Conservation (phyloP, 2,329 filamentous ascomycete species). For the Boeremia exigua region DNA sequence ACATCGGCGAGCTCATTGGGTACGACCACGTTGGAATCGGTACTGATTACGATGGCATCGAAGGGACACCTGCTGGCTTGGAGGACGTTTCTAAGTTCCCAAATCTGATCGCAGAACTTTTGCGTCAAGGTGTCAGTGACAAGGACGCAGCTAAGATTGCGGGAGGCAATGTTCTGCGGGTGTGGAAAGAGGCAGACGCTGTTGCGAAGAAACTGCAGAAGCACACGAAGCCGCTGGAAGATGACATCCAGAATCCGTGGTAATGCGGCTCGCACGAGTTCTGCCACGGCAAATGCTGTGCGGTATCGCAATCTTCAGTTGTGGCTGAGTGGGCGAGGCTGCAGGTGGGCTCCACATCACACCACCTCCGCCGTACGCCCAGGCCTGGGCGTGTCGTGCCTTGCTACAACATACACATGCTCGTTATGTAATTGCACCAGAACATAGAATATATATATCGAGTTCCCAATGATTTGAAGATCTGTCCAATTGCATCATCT, state of each 20-base stretch:
- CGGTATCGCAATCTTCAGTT: neutral
- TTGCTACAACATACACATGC: constrained; percentile 1
- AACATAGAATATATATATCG: constrained; percentile 9
- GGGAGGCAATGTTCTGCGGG: constrained; percentile 80
- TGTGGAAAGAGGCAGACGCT: constrained; percentile 80
- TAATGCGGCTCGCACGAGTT: neutral
- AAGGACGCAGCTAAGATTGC: constrained; percentile 75
- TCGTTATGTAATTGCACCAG: constrained; percentile 9
- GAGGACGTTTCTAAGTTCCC: constrained; percentile 88
- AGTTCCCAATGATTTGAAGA: neutral
- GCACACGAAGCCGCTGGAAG: constrained; percentile 52
- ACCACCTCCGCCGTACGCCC: constrained; percentile 26
- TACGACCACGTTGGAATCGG: constrained; percentile 89
- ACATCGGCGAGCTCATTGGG: constrained; percentile 84
- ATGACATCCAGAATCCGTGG: constrained; percentile 45
- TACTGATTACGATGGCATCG: constrained; percentile 86
- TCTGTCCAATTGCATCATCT: neutral
- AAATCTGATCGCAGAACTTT: constrained; percentile 74
- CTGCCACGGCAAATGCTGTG: neutral
- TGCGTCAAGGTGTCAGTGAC: constrained; percentile 76
- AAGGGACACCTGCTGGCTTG: constrained; percentile 70
- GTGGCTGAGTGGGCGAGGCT: constrained; percentile 13
- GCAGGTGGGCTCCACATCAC: constrained; percentile 21
- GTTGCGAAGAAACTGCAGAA: constrained; percentile 71
- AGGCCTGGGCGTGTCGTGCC: constrained; percentile 23